These are phyloP conservation scores for Mycena indigotica DNA, from an alignment of 768 basidiomycete genomes.

Conservation along the genomic window DNA sequence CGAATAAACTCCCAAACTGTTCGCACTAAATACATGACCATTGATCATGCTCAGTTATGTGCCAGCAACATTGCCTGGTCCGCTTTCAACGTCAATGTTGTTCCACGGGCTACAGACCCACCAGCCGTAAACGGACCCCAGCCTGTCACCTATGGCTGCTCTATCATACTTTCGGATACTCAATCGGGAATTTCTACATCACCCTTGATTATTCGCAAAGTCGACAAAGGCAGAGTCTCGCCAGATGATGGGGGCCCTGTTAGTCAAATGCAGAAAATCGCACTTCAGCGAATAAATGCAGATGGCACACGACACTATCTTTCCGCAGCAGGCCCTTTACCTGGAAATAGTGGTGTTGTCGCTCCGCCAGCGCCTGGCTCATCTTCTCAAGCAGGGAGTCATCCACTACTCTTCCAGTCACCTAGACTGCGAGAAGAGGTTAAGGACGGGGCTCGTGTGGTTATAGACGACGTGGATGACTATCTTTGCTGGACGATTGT, in stretches of 20 bases:
- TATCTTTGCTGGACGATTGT: conserved; percentile 96
- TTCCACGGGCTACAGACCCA: conserved; percentile 70
- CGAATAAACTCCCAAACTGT: conserved; percentile 97
- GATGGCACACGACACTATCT: conserved; percentile 87
- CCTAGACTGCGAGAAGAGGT: conserved; percentile 82
- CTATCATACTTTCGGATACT: conserved; percentile 82
- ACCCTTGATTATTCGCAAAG: conserved; percentile 86
- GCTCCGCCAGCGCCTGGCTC: conserved; percentile 74
- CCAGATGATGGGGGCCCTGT: conserved; percentile 90
- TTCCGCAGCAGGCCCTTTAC: conserved; percentile 83
- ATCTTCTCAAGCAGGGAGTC: conserved; percentile 76
- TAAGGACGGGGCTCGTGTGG: conserved; percentile 72
- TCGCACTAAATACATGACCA: conserved; percentile 96
- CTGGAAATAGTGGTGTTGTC: conserved; percentile 71
- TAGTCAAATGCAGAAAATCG: conserved; percentile 96
- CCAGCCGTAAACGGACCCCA: conserved; percentile 62
- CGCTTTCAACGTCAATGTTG: conserved; percentile 90
- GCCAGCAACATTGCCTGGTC: conserved; percentile 94
- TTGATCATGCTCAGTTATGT: conserved; percentile 79
- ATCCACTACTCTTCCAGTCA: conserved; percentile 76
- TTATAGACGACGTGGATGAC: conserved; percentile 91
- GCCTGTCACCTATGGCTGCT: conserved; percentile 90
- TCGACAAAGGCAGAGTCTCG: conserved; percentile 87
- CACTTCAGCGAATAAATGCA: conserved; percentile 78
- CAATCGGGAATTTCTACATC: conserved; percentile 85